Conservation (phyloP, 371 early-diverging fungal species). For the Rhizopus arrhizus region DNA sequence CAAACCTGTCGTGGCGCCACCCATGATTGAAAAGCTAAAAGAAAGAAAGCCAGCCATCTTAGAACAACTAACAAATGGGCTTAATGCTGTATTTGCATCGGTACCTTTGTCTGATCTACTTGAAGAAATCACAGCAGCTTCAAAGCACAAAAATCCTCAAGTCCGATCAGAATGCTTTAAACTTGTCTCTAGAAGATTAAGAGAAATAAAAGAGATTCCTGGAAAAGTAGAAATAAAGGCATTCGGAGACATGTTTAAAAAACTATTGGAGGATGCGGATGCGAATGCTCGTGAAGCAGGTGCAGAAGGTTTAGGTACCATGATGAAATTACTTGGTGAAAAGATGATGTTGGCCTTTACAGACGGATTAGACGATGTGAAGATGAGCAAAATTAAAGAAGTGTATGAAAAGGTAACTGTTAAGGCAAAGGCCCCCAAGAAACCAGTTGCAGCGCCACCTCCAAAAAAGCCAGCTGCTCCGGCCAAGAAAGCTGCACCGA, state of each 20-base stretch:
- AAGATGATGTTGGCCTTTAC: conserved; percentile 69
- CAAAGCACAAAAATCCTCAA: conserved; percentile 92
- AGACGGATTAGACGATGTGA: conserved; percentile 87
- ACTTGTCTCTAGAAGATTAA: conserved; percentile 73
- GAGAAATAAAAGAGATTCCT: conserved; percentile 66
- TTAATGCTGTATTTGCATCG: conserved; percentile 83
- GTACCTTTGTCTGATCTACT: conserved; percentile 63
- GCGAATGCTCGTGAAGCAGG: conserved; percentile 85
- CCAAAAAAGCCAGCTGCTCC: conserved; percentile 22
- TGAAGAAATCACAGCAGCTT: conserved; percentile 72
- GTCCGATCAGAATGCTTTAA: conserved; percentile 76
- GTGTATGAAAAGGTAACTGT: conserved; percentile 83
- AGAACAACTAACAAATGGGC: conserved; percentile 75
- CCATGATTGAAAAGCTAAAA: conserved; percentile 88
- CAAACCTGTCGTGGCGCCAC: conserved; percentile 65
- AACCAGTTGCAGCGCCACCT: conserved; percentile 48
- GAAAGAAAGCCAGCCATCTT: conserved; percentile 90
- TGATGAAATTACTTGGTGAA: conserved; percentile 87
- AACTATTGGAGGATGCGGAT: conserved; percentile 85
- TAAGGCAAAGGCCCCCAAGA: conserved; percentile 58
- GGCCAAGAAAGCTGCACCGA: conserved; percentile 26
- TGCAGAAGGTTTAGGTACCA: conserved; percentile 86
- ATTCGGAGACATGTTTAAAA: conserved; percentile 72
- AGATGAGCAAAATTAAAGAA: conserved; percentile 85
- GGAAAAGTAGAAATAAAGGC: conserved; percentile 79